Evolutionary conservation across 2,329 filamentous ascomycete species (phyloP), one percentile per base, ranked within the genome.

Genomic region (Fusarium sp.): DNA sequence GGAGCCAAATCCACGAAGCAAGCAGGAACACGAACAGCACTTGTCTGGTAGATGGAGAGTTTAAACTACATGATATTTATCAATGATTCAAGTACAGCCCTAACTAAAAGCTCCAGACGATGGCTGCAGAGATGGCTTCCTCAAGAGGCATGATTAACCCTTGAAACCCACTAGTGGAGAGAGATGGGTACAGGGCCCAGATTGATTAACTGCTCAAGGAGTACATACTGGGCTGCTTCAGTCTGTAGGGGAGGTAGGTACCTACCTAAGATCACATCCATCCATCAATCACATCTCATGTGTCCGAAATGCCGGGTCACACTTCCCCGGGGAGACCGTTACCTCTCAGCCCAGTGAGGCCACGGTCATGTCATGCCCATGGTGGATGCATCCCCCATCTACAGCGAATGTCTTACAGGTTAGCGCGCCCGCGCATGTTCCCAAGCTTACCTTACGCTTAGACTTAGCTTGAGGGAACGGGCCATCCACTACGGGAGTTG

Each of bases 321-420:
- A 33, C n/a, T 37, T 26, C 18, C 20, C 46, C 38, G 53, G 52
- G 27, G 40, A 50, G 59, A 59, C 48, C 60, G 54, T 49, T 55
- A 38, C 35, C 20, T 38, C 42, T 70, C 67, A 70, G 67, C 67
- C 67, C 62, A 70, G 67, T 54, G 67, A 70, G 67, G 67, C 67
- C 67, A 70, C 65, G 60, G 26, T 11, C 26, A 52, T 57, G 52
- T n/a, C 52, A 37, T 26, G 54, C 54, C 42, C 41, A 18, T 53
- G 49, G 61, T 54, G 55, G 61, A 67, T 70, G 61, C 66, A 70
- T 61, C 55, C 48, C 55, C 46, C 40, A 52, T 45, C 58, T 46
- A 15, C 20, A 57, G 40, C 53, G 37, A 32, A 32, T 54, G 27
- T 33, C 48, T 37, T 54, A 26, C 18, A 42, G 38, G 32, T 44